Conservation (phyloP, 1,284 basidiomycete genomes). For the Cutaneotrichosporon dermatis region DNA sequence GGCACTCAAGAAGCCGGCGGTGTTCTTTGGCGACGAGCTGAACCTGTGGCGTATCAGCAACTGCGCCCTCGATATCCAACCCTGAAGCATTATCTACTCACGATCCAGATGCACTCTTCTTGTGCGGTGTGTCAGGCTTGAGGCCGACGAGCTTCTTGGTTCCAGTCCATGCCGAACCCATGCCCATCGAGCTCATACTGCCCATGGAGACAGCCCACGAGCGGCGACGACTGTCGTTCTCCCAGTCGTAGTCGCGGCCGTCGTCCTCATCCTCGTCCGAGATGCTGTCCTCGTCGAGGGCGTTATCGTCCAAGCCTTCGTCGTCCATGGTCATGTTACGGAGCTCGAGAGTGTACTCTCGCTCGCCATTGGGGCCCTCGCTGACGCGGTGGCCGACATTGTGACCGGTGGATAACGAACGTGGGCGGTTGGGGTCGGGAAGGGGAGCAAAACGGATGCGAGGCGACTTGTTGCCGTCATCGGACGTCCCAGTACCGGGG, state of each 20-base stretch:
- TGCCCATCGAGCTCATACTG: constrained; percentile 12
- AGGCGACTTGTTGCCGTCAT: constrained; percentile 10
- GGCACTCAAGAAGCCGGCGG: constrained; percentile 5
- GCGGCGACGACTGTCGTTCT: constrained; percentile 20
- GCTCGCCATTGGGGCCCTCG: constrained; percentile 17
- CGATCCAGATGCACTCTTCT: not conserved
- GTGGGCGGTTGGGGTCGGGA: constrained; percentile 41
- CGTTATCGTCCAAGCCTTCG: constrained; percentile 20
- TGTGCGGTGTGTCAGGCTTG: constrained; percentile 13
- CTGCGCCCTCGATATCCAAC: too few species aligned
- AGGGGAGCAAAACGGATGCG: constrained; percentile 47
- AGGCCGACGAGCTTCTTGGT: constrained; percentile 42
- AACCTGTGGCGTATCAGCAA: constrained; percentile 17
- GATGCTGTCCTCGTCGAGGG: constrained; percentile 28
- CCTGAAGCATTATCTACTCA: not conserved
- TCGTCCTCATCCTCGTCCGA: constrained; percentile 30
- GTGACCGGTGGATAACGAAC: constrained; percentile 42
- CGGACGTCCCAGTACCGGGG: not conserved
- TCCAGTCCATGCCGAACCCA: constrained; percentile 31
- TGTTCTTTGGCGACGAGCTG: not conserved
- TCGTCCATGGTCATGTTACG: constrained; percentile 21
- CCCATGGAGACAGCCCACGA: constrained; percentile 21
- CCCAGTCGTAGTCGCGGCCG: constrained; percentile 29
- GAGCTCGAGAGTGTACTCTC: constrained; percentile 16
- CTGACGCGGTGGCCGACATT: constrained; percentile 26